Base-by-base conservation (phyloP, 371 early-diverging fungal species). In the Apophysomyces elegans region DNA sequence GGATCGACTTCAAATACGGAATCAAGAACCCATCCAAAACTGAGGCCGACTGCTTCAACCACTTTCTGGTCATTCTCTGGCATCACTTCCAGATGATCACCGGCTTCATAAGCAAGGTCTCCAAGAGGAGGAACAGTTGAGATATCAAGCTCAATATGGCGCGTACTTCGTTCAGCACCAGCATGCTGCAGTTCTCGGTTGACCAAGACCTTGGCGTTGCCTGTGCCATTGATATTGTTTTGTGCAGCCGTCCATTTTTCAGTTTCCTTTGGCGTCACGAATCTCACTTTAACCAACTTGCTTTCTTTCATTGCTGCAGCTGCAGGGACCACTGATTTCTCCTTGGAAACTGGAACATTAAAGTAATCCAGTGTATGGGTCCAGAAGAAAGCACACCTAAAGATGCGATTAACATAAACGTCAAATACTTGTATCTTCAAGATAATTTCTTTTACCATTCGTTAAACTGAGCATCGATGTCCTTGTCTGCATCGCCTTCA, bases 61-160 rank as follows among this genome's bases (percentile, higher is more conserved):
- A 71, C 26, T 4, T 61, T 56, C 0, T 65, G 43, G 50, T 72
- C 74, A 45, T 86, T 85, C 43, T 78, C 75, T 8, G 87, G 85
- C 67, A 76, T 74, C 1, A 87, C 72, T 66, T 86, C 87, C 13
- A 87, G 68, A 62, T 87, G 87, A 58, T 87, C 87, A 64, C 87
- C 87, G 11, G 87, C 76, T 35, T 74, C 60, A 37, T 84, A 87
- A 5, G 14, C 67, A 47, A 14, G 61, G 37, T n/a, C 64, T 4
- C 69, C 73, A 18, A 74, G 37, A 9, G 75, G 65, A 1, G 59
- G 50, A 13, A 81, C 36, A 2, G 65, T 37, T 8, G 75, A 66
- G 44, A 79, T 71, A 67, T 82, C 83, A 38, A 82, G 67, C 57
- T 83, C 81, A 50, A 87, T 69, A 45, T 85, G 83, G n/a, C 83